A percentile compares a stretch with the other conserved stretches of the same genome.
phyloP scores from a whole-genome alignment of 2,329 filamentous ascomycete genomes.

The Zymoseptoria tritici region DNA sequence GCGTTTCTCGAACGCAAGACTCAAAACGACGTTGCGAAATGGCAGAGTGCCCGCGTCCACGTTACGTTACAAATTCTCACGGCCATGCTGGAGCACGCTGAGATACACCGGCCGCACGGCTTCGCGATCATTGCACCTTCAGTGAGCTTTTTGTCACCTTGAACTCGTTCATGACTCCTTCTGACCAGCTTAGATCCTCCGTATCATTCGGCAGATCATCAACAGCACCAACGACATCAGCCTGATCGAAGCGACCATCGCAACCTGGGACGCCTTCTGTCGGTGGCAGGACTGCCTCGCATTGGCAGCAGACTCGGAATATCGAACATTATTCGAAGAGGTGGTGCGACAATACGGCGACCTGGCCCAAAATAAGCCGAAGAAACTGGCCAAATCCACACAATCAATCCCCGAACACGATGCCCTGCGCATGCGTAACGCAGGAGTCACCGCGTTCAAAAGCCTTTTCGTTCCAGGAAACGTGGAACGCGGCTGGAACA shows the following conservation, averaged over 20 bases:
- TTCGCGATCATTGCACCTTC: conserved; percentile 73
- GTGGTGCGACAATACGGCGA: conserved; percentile 72
- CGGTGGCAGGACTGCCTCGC: conserved; percentile 78
- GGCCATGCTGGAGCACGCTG: conserved; percentile 76
- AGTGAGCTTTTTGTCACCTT: conserved; percentile 1
- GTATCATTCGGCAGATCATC: conserved; percentile 74
- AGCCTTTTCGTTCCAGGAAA: conserved; percentile 73
- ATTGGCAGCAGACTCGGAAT: conserved; percentile 77
- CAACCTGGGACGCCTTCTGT: conserved; percentile 83
- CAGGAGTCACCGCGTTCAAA: conserved; percentile 62
- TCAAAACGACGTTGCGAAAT: conserved; percentile 81
- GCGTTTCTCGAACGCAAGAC: conserved; percentile 92
- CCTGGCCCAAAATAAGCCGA: conserved; percentile 56
- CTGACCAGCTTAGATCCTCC: conserved; percentile 57
- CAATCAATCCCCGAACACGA: conserved; percentile 53
- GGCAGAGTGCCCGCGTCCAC: conserved; percentile 76
- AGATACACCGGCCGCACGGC: conserved; percentile 62
- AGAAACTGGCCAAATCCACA: conserved; percentile 27
- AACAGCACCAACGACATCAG: conserved; percentile 73
- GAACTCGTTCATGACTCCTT: not conserved
- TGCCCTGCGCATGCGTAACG: conserved; percentile 54
- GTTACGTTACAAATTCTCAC: conserved; percentile 89
- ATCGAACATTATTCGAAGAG: conserved; percentile 72
- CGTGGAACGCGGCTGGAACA: conserved; percentile 22
- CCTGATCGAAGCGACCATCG: conserved; percentile 83